Conservation (phyloP, 1,284 basidiomycete genomes). For the Xerocomus nothofagi region DNA sequence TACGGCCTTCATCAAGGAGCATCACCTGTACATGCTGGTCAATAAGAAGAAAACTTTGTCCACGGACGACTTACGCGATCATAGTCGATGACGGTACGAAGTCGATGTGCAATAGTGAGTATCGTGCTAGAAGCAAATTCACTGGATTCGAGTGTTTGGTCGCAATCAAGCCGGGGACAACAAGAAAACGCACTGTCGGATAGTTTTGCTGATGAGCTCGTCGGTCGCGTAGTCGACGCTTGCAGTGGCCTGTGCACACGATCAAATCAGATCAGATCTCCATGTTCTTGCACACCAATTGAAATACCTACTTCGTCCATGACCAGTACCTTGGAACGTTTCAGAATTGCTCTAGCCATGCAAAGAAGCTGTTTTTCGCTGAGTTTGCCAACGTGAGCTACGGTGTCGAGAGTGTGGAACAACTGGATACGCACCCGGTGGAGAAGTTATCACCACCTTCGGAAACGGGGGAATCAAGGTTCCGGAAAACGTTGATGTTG, state of each 20-base stretch:
- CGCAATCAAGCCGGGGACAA: not conserved
- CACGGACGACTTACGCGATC: constrained; percentile 46
- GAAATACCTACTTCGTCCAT: constrained; percentile 52
- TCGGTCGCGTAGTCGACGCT: constrained; percentile 67
- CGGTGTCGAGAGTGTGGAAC: not conserved
- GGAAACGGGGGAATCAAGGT: constrained; percentile 81
- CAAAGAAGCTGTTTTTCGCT: constrained; percentile 64
- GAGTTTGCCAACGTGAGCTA: constrained; percentile 1
- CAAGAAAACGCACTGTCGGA: constrained; percentile 47
- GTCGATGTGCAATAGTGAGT: constrained; percentile 69
- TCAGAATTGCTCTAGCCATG: constrained; percentile 65
- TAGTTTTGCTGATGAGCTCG: constrained; percentile 59
- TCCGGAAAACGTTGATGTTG: constrained; percentile 84
- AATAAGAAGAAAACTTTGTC: constrained; percentile 15
- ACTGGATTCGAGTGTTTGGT: constrained; percentile 36
- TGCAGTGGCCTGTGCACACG: constrained; percentile 24
- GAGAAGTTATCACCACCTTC: constrained; percentile 95
- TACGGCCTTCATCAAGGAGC: constrained; percentile 84
- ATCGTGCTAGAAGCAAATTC: constrained; percentile 67
- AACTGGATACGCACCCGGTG: constrained; percentile 57
- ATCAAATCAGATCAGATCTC: constrained; percentile 1
- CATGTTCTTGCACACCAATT: not conserved
- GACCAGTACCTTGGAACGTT: constrained; percentile 55
- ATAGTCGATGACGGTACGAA: constrained; percentile 70
- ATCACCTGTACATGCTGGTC: constrained; percentile 55